Base-by-base conservation (phyloP, 1,139 yeast species). In the Candida buenavistaensis region DNA sequence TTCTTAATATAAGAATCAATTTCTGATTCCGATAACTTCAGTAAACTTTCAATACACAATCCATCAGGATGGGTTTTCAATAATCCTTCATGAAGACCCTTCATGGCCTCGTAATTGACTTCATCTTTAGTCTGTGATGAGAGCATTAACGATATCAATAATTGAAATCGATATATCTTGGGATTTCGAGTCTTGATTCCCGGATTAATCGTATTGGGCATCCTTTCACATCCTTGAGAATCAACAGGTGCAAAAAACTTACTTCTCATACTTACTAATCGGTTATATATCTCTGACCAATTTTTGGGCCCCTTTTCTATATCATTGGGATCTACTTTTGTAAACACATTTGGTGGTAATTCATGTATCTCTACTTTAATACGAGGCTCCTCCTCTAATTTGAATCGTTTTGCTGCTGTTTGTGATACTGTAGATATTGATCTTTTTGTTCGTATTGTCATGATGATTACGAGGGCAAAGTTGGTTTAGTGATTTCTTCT, bases 121-220 rank as follows among this genome's bases (percentile, higher is more conserved):
- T 87, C 96, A 56, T 92, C 98, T 52, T 85, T 88, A 1, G 97
- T 92, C 50, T 90, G 97, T 0, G 97, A 78, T 10, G 96, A 86
- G 22, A 92, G 74, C 92, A 90, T 86, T 36, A 90, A 68, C 3
- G 95, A 80, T 0, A 88, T 68, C 28, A 90, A 64, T 24, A 87
- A 65, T 56, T 89, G 96, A 53, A 82, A 83, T 32, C 97, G 65
- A 49, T 72, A 80, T 16, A 62, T 53, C 44, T 58, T 47, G 0
- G 80, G 78, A 31, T 62, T 51, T 0, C 36, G 30, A 2, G 31
- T 28, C 34, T 51, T 47, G 10, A 68, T 46, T 8, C 53, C 51
- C 1, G 67, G 65, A 14, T 55, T 56, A 27, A 70, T 59, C 20
- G 72, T 54, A 27, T 70, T 66, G 0, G 95, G 92, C 32, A 88